Evolutionary conservation across 768 basidiomycete species (phyloP), one percentile per base, ranked within the genome.

Genomic region (Hygrocybe coccinea): DNA sequence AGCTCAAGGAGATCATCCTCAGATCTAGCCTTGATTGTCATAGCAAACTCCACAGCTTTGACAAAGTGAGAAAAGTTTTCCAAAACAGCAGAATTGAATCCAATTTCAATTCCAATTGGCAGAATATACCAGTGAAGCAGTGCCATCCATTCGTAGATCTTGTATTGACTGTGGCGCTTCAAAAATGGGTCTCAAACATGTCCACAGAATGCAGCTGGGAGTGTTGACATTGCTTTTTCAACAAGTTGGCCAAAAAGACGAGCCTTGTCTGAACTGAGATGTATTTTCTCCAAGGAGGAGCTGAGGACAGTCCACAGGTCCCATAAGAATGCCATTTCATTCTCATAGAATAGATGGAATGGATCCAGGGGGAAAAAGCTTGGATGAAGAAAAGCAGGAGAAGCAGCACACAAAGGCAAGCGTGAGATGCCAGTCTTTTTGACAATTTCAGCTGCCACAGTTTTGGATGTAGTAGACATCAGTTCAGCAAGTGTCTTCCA

Each of bases 331-430:
- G 68, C 58, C 56, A 67, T 59, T 36, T 47, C 52, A 57, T 72
- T 71, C 51, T 74, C 67, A 57, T 71, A 72, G 50, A 71, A 64
- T 2, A 74, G 48, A 61, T 74, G 70, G 53, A 72, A 74, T 15
- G 70, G 71, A 59, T 74, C 68, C 1, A 70, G 22, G n/a, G 69
- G 68, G 48, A 69, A 71, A 44, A 68, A 74, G 2, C 62, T 58
- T 4, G 69, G 71, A 47, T 71, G 68, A 2, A 60, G 11, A 56
- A 71, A 73, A n/a, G 69, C 66, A 10, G 50, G 51, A 43, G 64
- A 67, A 24, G 65, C 66, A 17, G 64, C 65, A 56, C 65, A 63
- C 11, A 71, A 56, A 19, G 69, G 67, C 38, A 71, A 52, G 21
- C 59, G 46, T 14, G 60, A 58, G 47, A 73, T 56, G 5, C 69